These are phyloP conservation scores for Macaranga tanarius DNA, from an alignment of 441 rosid species.

Conservation along the genomic window DNA sequence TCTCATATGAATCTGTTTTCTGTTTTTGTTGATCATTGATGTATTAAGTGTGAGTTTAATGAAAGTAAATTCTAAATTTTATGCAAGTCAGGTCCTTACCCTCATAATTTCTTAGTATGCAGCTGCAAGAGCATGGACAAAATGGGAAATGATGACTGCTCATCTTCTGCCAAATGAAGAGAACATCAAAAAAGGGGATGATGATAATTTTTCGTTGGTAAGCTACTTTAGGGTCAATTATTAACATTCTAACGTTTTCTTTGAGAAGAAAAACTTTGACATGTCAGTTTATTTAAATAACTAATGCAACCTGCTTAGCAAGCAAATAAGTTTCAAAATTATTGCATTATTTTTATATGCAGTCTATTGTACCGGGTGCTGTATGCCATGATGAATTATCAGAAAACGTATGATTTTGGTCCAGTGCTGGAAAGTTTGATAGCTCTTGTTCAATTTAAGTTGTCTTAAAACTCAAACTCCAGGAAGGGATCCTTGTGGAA, in stretches of 20 bases:
- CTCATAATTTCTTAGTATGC: conserved; percentile 55
- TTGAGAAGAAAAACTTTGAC: neutral
- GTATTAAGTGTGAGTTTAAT: neutral
- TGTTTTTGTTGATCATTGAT: too few relatives aligned
- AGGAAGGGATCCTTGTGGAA: neutral
- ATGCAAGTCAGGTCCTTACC: neutral
- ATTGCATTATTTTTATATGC: neutral
- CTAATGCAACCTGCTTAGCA: too few relatives aligned
- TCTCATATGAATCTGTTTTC: neutral
- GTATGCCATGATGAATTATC: neutral
- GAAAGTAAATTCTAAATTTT: neutral
- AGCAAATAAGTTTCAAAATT: neutral
- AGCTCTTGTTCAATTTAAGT: neutral
- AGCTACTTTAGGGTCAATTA: conserved; percentile 24
- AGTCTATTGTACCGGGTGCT: neutral
- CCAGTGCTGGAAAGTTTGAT: neutral
- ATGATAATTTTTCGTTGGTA: conserved; percentile 83
- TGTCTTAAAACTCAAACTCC: neutral
- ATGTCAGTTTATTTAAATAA: neutral
- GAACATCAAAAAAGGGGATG: conserved; percentile 77
- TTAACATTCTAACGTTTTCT: neutral
- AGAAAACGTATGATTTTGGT: neutral
- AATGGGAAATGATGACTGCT: conserved; percentile 96
- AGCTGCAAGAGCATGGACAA: conserved; percentile 96
- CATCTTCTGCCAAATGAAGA: conserved; percentile 81